These are phyloP conservation scores for Penicillium pancosmium DNA, from an alignment of 495 filamentous ascomycete species.

Conservation along the genomic window DNA sequence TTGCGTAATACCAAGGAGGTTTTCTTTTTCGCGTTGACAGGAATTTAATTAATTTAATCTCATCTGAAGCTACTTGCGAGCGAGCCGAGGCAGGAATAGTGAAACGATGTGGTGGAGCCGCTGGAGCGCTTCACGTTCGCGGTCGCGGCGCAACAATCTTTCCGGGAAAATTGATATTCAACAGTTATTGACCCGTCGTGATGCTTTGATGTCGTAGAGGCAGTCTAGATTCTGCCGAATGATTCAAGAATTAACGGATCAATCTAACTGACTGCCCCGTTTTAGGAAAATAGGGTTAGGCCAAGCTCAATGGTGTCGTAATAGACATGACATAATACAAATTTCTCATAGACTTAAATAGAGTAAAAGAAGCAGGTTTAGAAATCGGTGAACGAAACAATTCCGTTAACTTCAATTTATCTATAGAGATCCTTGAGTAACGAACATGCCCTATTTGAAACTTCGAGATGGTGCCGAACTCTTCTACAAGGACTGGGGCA, in stretches of 20 bases:
- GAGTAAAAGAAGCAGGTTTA: too few species aligned
- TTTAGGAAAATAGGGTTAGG: not conserved
- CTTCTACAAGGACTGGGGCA: constrained; percentile 48
- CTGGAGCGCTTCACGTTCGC: not conserved
- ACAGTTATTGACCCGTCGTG: not conserved
- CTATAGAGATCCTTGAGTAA: too few species aligned
- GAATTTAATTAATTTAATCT: too few species aligned
- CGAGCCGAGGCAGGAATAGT: not conserved
- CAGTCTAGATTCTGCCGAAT: too few species aligned
- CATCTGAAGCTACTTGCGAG: too few species aligned
- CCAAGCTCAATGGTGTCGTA: not conserved
- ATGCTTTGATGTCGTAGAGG: not conserved
- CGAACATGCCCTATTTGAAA: constrained; percentile 29
- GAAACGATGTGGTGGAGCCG: not conserved
- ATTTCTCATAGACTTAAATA: too few species aligned
- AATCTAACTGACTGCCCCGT: not conserved
- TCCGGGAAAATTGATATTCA: not conserved
- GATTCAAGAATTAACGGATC: too few species aligned
- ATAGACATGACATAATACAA: not conserved
- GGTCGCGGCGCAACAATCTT: not conserved
- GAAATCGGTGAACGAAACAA: too few species aligned
- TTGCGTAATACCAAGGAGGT: too few species aligned
- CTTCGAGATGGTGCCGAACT: constrained; percentile 38
- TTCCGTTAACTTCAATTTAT: too few species aligned
- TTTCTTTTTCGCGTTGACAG: too few species aligned